Evolutionary conservation across 306 rosid species (phyloP), one percentile per base, ranked within the genome.

Genomic region (Mimosa pudica): DNA sequence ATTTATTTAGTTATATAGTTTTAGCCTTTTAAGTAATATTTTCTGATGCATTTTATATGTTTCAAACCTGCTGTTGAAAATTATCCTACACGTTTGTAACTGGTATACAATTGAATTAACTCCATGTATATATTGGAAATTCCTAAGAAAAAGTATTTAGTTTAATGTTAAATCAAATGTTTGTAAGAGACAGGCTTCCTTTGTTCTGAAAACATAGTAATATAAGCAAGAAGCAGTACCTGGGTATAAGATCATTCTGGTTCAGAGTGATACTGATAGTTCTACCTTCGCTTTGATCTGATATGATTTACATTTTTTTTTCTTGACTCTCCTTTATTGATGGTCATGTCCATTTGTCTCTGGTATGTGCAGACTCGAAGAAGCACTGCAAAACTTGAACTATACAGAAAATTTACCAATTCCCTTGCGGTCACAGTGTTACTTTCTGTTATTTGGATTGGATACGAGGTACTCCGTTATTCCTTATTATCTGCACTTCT

Each of bases 371-470:
- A 91, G 93, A 82, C 84, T 55, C 89, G 93, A 36, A 85, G 88
- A 88, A 89, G 87, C 83, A 67, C 82, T 62, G 90, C 85, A 69
- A 91, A 91, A 84, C 93, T 91, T 78, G 92, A 91, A 83, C 79
- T 91, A 74, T 91, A 91, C 92, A 81, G 93, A 83, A 91, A 86
- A 69, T 91, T 91, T 82, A 89, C 97, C n/a, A 89, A 91, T 85
- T 82, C 84, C 75, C 93, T 91, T 86, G 97, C 97, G 12, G 89
- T 85, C 79, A 85, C 97, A 36, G 92, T 91, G 77, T 81, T 91
- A 78, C 89, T 89, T 61, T 91, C 97, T 24, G 87, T 91, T 32
- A 10, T 86, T 82, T 91, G 97, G 93, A 91, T 91, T 74, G 92
- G 93, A 48, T 88, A 89, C 41, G 97, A 91, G 97, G 97, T 91